Evolutionary conservation across 768 basidiomycete species (phyloP), one percentile per base, ranked within the genome.

Genomic region (Pisolithus orientalis): DNA sequence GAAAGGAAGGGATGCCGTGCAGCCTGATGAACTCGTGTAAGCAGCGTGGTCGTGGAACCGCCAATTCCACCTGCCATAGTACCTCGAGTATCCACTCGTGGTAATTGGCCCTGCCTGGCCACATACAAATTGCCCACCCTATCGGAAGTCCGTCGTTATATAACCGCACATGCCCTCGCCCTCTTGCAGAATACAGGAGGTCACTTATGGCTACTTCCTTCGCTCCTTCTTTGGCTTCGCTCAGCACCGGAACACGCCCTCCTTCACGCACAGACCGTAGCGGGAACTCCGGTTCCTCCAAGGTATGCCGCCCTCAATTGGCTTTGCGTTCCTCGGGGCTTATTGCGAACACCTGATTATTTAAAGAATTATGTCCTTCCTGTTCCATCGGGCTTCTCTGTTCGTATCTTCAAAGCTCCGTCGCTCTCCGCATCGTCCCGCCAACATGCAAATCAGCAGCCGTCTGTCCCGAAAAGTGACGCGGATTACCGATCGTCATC

Each of bases 361-460:
- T 50, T 43, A 53, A 59, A 67, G 61, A 63, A 67, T 65, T 72
- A 75, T 51, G 54, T 68, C 55, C 54, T 71, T 27, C 74, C 75
- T 53, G 65, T 73, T n/a, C 73, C 73, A 29, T 72, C 75, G 54
- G 76, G 76, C 24, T 76, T 80, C 63, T 68, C 77, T 47, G 73
- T 80, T 40, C 75, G 77, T 56, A 70, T 78, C 46, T 78, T 80
- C 69, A 80, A 80, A 70, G 67, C 66, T 1, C 74, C 78, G 2
- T 62, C 72, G 48, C 57, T 72, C 52, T 65, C 70, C 47, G 51
- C 59, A 50, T 59, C 62, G 43, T 61, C 67, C 42, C 70, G 68
- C 60, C 71, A 67, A 49, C 71, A 67, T 60, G 67, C 68, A 57
- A 69, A 63, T 34, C 64, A 65, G 65, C 67, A 54, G 10, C 59